These are phyloP conservation scores for Gossypium lobatum DNA, from an alignment of 441 rosid genomes.

Conservation along the genomic window DNA sequence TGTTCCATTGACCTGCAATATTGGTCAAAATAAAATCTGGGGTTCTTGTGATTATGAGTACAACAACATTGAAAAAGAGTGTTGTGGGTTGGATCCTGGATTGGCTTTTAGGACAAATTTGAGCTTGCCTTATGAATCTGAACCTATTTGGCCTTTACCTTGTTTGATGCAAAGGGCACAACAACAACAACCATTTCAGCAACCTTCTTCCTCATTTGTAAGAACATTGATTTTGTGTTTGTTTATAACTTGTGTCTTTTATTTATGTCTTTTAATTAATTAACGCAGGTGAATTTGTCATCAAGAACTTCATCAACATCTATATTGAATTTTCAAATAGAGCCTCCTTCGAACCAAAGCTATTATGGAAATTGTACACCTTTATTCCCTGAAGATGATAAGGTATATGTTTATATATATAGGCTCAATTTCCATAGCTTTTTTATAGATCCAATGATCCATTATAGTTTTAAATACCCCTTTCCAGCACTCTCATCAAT, in stretches of 20 bases:
- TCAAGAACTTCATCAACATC: constrained; percentile 38
- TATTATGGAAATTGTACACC: constrained; percentile 27
- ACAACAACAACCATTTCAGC: constrained; percentile 22
- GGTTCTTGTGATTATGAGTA: constrained; percentile 16
- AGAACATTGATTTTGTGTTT: not conserved
- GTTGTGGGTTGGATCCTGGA: constrained; percentile 26
- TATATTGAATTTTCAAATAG: constrained; percentile 32
- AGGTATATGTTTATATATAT: constrained; percentile 21
- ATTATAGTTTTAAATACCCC: not conserved
- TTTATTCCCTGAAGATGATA: constrained; percentile 34
- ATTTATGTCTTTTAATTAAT: not conserved
- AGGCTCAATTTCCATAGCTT: not conserved
- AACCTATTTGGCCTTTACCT: constrained; percentile 33
- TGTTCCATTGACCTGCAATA: constrained; percentile 17
- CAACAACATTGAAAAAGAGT: constrained; percentile 26
- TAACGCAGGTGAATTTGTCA: constrained; percentile 35
- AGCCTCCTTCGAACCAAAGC: constrained; percentile 77
- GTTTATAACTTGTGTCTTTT: not conserved
- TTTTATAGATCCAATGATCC: not conserved
- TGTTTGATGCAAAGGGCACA: constrained; percentile 26
- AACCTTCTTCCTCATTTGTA: constrained; percentile 26
- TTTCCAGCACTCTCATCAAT: not conserved
- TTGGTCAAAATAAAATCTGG: constrained; percentile 20
- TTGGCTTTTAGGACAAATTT: constrained; percentile 21
- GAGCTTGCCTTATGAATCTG: constrained; percentile 27